Evolutionary conservation across 1,284 basidiomycete genomes (phyloP).

Genomic region (Ceratobasidium papillatum): DNA sequence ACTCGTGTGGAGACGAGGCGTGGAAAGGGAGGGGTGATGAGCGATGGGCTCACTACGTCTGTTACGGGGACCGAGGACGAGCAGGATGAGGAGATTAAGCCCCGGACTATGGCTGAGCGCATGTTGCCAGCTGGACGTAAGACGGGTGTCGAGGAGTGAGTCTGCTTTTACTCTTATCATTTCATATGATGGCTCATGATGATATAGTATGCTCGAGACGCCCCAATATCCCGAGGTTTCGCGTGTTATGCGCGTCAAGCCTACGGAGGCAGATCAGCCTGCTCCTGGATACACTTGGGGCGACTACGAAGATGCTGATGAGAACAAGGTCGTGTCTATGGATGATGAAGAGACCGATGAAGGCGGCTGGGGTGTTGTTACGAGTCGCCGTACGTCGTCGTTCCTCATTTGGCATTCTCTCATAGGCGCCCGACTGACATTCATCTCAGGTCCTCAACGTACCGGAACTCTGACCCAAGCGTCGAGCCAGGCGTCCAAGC

Average conservation of each 20-base stretch:
- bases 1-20: slow-evolving; percentile 58
- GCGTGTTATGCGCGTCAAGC: slow-evolving; percentile 70
- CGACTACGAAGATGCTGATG: slow-evolving; percentile 71
- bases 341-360: slow-evolving; percentile 67
- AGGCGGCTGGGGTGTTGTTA: slow-evolving; percentile 75
- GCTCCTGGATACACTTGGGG: slow-evolving; percentile 73
- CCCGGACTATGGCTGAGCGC: slow-evolving; percentile 23
- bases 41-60: slow-evolving; percentile 61
- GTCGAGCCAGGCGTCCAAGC: slow-evolving; percentile 32
- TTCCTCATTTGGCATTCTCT: slow-evolving; percentile 55
- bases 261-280: slow-evolving; percentile 63
- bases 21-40: slow-evolving; percentile 45
- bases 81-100: slow-evolving; percentile 29
- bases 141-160: slow-evolving; percentile 38
- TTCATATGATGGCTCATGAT: slow-evolving; percentile 14
- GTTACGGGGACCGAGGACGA: slow-evolving; percentile 60
- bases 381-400: slow-evolving; percentile 60
- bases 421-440: slow-evolving; percentile 1
- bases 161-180: slow-evolving; percentile 56
- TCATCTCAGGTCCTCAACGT: slow-evolving; percentile 3
- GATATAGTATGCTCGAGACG: slow-evolving; percentile 65
- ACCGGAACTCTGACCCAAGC: slow-evolving; percentile 36
- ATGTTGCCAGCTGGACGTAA: slow-evolving; percentile 31
- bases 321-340: slow-evolving; percentile 55
- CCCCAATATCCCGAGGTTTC: slow-evolving; percentile 64